Conservation (phyloP, 495 filamentous ascomycete species). For the Cladorrhinum samala region DNA sequence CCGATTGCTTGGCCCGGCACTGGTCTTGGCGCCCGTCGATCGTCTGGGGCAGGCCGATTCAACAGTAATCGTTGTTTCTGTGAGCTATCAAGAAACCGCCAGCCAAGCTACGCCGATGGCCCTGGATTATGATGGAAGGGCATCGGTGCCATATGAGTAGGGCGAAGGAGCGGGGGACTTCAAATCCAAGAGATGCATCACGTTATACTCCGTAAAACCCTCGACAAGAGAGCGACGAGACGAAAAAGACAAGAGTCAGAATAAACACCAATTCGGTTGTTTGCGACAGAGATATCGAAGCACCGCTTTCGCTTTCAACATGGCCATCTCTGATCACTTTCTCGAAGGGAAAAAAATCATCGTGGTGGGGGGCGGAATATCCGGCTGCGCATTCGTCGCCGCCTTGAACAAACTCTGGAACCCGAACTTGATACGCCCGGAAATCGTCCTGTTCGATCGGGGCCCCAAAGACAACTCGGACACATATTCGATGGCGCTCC, state of each 20-base stretch:
- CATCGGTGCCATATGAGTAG: not conserved
- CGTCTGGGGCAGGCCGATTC: not conserved
- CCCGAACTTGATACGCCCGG: constrained; percentile 13
- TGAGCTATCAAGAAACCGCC: not conserved
- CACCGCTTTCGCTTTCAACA: no score
- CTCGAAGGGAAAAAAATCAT: constrained; percentile 32
- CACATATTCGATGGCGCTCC: constrained; percentile 32
- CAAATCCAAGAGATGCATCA: no score
- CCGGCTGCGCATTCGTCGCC: constrained; percentile 30
- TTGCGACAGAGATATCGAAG: no score
- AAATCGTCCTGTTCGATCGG: constrained; percentile 30
- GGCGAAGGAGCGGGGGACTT: no score
- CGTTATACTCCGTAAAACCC: not conserved
- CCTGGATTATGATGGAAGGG: not conserved
- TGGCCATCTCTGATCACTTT: constrained; percentile 13
- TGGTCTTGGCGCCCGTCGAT: not conserved
- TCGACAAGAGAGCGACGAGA: not conserved
- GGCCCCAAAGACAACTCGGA: constrained; percentile 23
- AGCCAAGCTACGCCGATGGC: not conserved
- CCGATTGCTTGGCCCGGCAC: not conserved
- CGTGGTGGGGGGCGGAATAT: constrained; percentile 32
- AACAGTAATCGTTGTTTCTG: not conserved
- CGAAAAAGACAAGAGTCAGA: not conserved
- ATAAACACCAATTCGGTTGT: no score
- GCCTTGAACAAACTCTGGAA: constrained; percentile 28